phyloP scores from a whole-genome alignment of 805 yeast species.

The Nakazawaea holstii region DNA sequence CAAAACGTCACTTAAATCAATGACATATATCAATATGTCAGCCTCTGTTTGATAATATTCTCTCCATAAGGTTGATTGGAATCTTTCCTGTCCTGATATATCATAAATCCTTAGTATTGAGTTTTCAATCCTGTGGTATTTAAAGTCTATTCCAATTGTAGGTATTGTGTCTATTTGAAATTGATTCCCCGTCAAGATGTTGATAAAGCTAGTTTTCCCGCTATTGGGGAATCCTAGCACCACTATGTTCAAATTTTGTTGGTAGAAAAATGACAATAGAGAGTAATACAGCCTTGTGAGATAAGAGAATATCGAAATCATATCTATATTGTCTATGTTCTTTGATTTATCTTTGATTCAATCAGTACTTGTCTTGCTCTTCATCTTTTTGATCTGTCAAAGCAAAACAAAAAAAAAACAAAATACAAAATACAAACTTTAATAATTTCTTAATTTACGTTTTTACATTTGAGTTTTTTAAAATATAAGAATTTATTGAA shows the following conservation, averaged over 20 bases:
- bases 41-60: slow-evolving; percentile 7
- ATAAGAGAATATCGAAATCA: not conserved
- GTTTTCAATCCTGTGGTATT: slow-evolving; percentile 6
- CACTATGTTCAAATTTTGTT: slow-evolving; percentile 17
- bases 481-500: too few relatives aligned
- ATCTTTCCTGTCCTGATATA: slow-evolving; percentile 25
- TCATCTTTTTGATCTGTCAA: too few relatives aligned
- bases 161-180: slow-evolving; percentile 20
- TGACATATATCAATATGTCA: slow-evolving; percentile 19
- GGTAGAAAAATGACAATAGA: slow-evolving; percentile 2
- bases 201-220: slow-evolving; percentile 25
- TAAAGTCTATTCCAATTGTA: slow-evolving; percentile 15
- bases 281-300: not conserved
- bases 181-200: slow-evolving; percentile 11
- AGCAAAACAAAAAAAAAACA: too few relatives aligned
- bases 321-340: not conserved
- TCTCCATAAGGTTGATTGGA: slow-evolving; percentile 19
- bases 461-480: too few relatives aligned
- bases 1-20: slow-evolving; percentile 25
- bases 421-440: too few relatives aligned
- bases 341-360: not conserved
- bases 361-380: too few relatives aligned
- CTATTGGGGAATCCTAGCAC: slow-evolving; percentile 25
- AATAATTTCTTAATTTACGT: too few relatives aligned
- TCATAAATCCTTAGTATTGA: slow-evolving; percentile 20